phyloP scores from a whole-genome alignment of 371 early-diverging fungal species.

The Catenaria anguillulae region DNA sequence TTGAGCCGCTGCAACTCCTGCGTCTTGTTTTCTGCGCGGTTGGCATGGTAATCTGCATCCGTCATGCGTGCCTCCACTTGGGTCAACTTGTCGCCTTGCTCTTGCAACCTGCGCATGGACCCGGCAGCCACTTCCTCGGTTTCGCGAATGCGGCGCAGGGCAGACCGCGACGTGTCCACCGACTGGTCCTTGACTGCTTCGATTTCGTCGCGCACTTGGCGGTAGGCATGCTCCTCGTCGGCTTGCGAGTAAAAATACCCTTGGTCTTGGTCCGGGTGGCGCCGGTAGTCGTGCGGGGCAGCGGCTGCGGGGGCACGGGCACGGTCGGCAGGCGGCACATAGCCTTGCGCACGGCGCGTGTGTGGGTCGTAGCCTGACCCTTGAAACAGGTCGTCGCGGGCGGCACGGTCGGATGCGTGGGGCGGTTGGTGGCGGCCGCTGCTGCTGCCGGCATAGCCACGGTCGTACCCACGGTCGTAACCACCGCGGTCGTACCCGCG shows the following conservation, averaged over 20 bases:
- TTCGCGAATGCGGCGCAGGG: slow-evolving; percentile 1
- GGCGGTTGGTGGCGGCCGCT: not conserved
- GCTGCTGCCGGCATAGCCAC: not conserved
- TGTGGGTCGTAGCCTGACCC: not conserved
- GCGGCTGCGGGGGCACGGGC: not conserved
- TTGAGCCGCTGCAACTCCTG: slow-evolving; percentile 24
- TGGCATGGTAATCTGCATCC: slow-evolving; percentile 19
- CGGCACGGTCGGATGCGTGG: not conserved
- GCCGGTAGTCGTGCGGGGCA: not conserved
- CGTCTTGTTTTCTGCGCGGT: slow-evolving; percentile 23
- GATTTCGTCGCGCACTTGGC: not conserved
- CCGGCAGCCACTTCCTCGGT: not conserved
- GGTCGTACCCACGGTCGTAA: not conserved
- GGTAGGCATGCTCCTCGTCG: slow-evolving; percentile 6
- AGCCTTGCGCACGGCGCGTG: not conserved
- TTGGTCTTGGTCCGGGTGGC: not conserved
- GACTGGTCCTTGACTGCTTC: not conserved
- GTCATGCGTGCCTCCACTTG: slow-evolving; percentile 21
- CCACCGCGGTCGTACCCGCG: too few species aligned
- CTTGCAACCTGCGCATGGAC: not conserved
- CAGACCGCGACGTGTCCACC: not conserved
- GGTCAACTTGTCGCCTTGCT: slow-evolving; percentile 22
- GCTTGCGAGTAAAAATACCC: not conserved
- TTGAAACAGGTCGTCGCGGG: not conserved
- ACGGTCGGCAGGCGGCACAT: not conserved